A percentile compares a stretch with the other conserved stretches of the same genome.
Conservation (phyloP, 139 green algal genomes). For the Closterium sp. region DNA sequence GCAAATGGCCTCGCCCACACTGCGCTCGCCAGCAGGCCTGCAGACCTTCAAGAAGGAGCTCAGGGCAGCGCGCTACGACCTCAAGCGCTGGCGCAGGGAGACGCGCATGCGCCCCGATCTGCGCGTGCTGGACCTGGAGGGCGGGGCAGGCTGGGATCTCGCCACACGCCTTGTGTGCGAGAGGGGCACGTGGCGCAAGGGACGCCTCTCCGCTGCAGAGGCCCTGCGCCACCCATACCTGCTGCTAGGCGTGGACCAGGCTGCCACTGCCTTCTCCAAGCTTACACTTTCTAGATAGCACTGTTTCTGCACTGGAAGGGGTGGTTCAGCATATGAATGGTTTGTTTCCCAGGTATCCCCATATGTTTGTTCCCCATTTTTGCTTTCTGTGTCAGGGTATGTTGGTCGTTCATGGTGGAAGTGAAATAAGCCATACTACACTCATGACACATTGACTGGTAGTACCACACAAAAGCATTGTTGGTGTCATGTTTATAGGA, state of each 20-base stretch:
- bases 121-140: constrained; percentile 53
- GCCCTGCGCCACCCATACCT: constrained; percentile 58
- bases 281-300: constrained; percentile 4
- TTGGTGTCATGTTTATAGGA: too few species aligned
- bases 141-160: constrained; percentile 57
- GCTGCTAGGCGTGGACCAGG: constrained; percentile 36
- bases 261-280: constrained; percentile 26
- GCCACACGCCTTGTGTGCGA: constrained; percentile 49
- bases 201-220: constrained; percentile 32
- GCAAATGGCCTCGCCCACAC: constrained; percentile 48
- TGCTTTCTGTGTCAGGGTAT: neutral
- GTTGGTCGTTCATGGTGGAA: too few species aligned
- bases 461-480: too few species aligned
- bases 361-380: neutral
- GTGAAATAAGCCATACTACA: too few species aligned
- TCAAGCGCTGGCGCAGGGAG: constrained; percentile 51
- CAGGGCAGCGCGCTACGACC: constrained; percentile 42
- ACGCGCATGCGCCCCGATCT: constrained; percentile 41
- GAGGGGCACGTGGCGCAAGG: constrained; percentile 18
- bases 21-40: constrained; percentile 43
- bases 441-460: too few species aligned
- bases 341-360: neutral
- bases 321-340: neutral
- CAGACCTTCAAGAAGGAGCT: constrained; percentile 58
- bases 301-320: neutral